A percentile compares a stretch with the other conserved stretches of the same genome.
Conservation (phyloP, 2,329 filamentous ascomycete species). For the Fusarium miscanthi region DNA sequence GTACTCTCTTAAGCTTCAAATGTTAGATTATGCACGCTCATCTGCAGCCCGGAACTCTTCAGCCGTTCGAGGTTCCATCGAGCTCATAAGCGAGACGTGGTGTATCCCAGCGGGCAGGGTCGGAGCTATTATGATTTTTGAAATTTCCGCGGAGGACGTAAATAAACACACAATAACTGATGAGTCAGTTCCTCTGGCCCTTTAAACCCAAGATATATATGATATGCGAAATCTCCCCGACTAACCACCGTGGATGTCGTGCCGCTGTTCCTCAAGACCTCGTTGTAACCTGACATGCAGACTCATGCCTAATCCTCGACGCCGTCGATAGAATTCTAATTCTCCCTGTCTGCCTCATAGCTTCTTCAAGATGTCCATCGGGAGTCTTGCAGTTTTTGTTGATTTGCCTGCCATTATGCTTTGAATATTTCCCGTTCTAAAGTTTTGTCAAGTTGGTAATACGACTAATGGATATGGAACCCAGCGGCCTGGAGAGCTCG, state of each 20-base stretch:
- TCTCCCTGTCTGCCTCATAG: background rate
- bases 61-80: background rate
- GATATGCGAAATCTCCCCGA: background rate
- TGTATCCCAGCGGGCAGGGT: background rate
- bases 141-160: background rate
- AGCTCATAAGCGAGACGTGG: background rate
- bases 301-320: background rate
- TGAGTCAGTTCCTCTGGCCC: background rate
- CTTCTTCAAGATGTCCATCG: background rate
- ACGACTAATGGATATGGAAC: background rate
- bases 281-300: background rate
- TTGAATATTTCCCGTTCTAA: background rate
- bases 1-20: background rate
- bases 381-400: background rate
- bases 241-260: background rate
- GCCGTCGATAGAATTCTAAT: background rate
- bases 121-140: conserved; percentile 34
- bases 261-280: background rate
- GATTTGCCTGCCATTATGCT: background rate
- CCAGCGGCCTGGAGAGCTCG: conserved; percentile 4
- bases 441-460: background rate
- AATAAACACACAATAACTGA: background rate
- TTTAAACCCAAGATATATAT: background rate
- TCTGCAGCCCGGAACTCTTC: background rate
- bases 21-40: background rate